Base-by-base conservation (phyloP, 169 alveolate species). In the Plasmodium sp. region DNA sequence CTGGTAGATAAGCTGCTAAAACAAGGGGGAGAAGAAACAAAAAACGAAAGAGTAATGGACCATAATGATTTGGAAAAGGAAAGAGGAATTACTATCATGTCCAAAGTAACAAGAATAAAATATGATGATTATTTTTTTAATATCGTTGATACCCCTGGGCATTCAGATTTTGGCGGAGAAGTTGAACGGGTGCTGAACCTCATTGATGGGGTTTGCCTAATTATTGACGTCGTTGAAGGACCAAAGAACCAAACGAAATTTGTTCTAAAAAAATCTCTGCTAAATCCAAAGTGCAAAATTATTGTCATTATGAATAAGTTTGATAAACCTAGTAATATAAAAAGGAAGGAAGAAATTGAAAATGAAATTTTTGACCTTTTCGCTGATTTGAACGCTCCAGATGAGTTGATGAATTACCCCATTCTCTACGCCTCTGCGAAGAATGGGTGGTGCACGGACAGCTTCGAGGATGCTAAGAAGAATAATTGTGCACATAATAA, bases 101-200 rank as follows among this genome's bases (percentile, higher is more conserved):
- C 99, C 22, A 99, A 99, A 93, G 99, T 98, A 36, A 98, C 99
- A 3, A 96, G 99, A 16, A 97, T 99, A 39, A 97, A 97, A 71
- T 97, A 96, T 95, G 97, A 98, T 43, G 99, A 98, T 77, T 84
- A 91, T 58, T 94, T 92, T 92, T 93, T 97, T 90, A 96, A 96
- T 93, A 96, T 97, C 58, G 98, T 97, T 14, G 98, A 97, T 92
- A 97, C 98, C 62, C 99, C 97, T 45, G 99, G 99, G 33, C 99
- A 99, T 96, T 98, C 99, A 16, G 99, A 99, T 95, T 99, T 99
- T 94, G 99, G 99, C 18, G 99, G 99, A 31, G 99, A 99, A 93
- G 99, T 99, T 12, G 99, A 99, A 93, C 96, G 99, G 43, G 98
- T 98, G 82, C 96, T 99, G 97, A 94, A 96, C 92, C 98, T 99